These are phyloP conservation scores for Wickerhamomyces tratensis DNA, from an alignment of 805 yeast species.

Conservation along the genomic window DNA sequence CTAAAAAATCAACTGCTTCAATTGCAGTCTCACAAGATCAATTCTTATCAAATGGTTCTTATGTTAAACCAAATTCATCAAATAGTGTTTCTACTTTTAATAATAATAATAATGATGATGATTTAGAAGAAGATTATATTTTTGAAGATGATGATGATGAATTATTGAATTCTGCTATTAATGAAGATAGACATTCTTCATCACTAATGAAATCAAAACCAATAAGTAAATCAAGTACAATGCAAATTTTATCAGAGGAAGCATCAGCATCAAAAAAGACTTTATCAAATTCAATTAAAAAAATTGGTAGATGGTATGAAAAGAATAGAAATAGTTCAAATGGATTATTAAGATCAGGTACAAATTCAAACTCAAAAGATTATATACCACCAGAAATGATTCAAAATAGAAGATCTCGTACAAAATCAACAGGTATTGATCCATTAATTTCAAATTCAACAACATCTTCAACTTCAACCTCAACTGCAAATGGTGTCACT, in stretches of 20 bases:
- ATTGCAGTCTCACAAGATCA: constrained; percentile 18
- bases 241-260: constrained; percentile 16
- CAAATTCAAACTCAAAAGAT: background rate
- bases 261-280: constrained; percentile 25
- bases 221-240: constrained; percentile 10
- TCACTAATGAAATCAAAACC: background rate
- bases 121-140: background rate
- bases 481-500: background rate
- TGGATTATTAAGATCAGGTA: background rate
- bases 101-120: constrained; percentile 8
- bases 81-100: constrained; percentile 1
- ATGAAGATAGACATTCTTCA: too few relatives aligned
- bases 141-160: constrained; percentile 22
- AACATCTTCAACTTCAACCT: too few relatives aligned
- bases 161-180: background rate
- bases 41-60: constrained; percentile 19
- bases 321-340: constrained; percentile 22
- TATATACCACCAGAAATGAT: constrained; percentile 61
- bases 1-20: constrained; percentile 13
- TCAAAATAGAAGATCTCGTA: constrained; percentile 37
- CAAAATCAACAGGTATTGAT: constrained; percentile 9
- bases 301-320: constrained; percentile 63
- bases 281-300: constrained; percentile 38
- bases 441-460: too few relatives aligned
- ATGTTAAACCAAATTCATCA: constrained; percentile 7